Base-by-base conservation (phyloP, 495 filamentous ascomycete genomes). In the Jackrogersella minutella region DNA sequence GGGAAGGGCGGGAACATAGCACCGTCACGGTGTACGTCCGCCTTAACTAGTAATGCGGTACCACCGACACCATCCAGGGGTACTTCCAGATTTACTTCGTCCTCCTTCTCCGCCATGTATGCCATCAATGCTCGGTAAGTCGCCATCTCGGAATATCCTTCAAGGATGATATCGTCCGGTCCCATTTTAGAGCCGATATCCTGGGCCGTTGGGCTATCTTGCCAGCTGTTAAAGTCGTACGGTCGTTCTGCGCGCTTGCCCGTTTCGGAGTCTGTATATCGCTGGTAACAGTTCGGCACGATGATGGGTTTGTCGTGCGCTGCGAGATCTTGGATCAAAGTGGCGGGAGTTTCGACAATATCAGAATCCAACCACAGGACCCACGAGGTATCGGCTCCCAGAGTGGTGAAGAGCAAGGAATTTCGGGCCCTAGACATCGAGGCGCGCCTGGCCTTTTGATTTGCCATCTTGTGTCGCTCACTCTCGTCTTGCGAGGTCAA, bases 1-100 rank as follows among this genome's bases (percentile, higher is more conserved):
- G 94, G 78, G 75, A 99, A 99, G 0, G 95, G 85, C 14, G 95
- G 95, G 76, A 99, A 99, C 95, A 99, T 99, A 57, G 96, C 95
- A 3, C 95, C 95, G 74, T 99, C 96, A 11, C 95, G 86, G 72
- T 99, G 95, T 6, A 99, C 95, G 57, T 98, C 96, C 0, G 96
- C 95, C 80, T 97, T 97, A 13, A 99, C 95, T 77, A 99, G 78
- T 56, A 99, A 82, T 5, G 94, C 91, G 1, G 95, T 97, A 4
- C 95, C 95, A 44, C 95, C 95, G 10, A 99, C 96, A 16, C 95
- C 95, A 77, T 99, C 96, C 3, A 99, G 79, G 16, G 82, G 80
- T 5, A 97, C 81, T 68, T 90, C 88, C 24, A 81, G 77, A 21
- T 83, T 75, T 3, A 81, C 79, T 71, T 92, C 85, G 6, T 84